Evolutionary conservation across 2,329 filamentous ascomycete genomes (phyloP), one percentile per base, ranked within the genome.

Genomic region (Fusarium tuaranense): DNA sequence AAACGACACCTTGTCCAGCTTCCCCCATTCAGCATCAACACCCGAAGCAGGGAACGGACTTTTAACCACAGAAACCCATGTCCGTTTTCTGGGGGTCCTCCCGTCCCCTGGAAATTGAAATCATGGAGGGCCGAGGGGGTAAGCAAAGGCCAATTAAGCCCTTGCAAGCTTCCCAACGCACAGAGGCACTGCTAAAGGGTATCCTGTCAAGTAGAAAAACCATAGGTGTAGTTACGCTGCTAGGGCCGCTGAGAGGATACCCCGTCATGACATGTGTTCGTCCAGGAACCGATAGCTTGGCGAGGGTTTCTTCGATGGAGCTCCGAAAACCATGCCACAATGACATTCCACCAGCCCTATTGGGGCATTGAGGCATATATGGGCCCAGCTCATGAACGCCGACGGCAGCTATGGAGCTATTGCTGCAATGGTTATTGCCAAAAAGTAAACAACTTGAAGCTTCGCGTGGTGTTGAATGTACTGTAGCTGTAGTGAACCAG

Each of bases 251-350:
- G 41, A 39, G 41, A 39, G 20, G 51, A 48, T 34, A 59, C 63
- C 53, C 32, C 32, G 32, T 67, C 48, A 65, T 65, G 68, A 53
- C 70, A 72, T 74, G 60, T 65, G 64, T 66, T 44, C 34, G 44
- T n/a, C 63, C 68, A 68, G 69, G 74, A 74, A 70, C 64, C 51
- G 62, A 70, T 44, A 36, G 34, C 51, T 72, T 67, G 68, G 57
- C 65, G 60, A 63, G 55, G 61, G 39, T 48, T 68, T 38, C 6
- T 20, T 41, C 55, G 38, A 34, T 48, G 46, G 67, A 44, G 67
- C 57, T 44, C 34, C 18, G 36, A 59, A 41, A 41, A 59, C 39
- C 70, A 58, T 76, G 58, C 67, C 63, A 63, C 41, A 57, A 72
- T 69, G 64, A 48, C 64, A 69, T 70, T 30, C 71, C 41, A 38